Conservation (phyloP, 306 rosid species). For the Ochetophila trinervis region DNA sequence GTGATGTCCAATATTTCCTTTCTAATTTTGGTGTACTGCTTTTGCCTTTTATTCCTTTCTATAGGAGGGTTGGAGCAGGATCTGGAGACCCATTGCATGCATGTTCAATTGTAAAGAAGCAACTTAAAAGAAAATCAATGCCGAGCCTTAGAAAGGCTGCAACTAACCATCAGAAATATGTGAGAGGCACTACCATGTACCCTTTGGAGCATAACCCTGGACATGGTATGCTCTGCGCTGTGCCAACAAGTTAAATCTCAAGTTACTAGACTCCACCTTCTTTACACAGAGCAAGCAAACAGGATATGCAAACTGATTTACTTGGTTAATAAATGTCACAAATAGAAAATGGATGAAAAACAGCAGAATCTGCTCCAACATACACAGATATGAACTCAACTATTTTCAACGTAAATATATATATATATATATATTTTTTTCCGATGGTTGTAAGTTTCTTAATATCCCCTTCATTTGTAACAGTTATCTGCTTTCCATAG, state of each 20-base stretch:
- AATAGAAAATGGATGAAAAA: conserved; percentile 3
- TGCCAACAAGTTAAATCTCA: conserved; percentile 38
- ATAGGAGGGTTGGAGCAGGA: conserved; percentile 86
- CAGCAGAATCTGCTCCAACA: conserved; percentile 5
- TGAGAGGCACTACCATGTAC: conserved; percentile 71
- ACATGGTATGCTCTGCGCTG: conserved; percentile 76
- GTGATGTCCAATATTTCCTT: not conserved
- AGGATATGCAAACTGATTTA: conserved; percentile 1
- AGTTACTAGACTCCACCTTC: not conserved
- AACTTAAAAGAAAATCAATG: conserved; percentile 41
- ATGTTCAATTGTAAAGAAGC: conserved; percentile 64
- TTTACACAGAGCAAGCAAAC: conserved; percentile 4
- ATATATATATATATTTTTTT: too few relatives aligned
- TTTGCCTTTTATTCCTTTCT: conserved; percentile 17
- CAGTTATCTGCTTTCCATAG: not conserved
- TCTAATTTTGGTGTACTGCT: not conserved
- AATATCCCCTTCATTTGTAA: not conserved
- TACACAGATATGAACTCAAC: too few relatives aligned
- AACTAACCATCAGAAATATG: conserved; percentile 53
- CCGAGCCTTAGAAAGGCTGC: conserved; percentile 59
- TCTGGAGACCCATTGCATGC: conserved; percentile 60
- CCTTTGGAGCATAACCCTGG: conserved; percentile 76
- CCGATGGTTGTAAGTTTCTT: conserved; percentile 20
- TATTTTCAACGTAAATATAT: too few relatives aligned
- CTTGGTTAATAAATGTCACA: not conserved